Conservation (phyloP, 164 flowering plant genomes). For the Aristolochia fimbriata region DNA sequence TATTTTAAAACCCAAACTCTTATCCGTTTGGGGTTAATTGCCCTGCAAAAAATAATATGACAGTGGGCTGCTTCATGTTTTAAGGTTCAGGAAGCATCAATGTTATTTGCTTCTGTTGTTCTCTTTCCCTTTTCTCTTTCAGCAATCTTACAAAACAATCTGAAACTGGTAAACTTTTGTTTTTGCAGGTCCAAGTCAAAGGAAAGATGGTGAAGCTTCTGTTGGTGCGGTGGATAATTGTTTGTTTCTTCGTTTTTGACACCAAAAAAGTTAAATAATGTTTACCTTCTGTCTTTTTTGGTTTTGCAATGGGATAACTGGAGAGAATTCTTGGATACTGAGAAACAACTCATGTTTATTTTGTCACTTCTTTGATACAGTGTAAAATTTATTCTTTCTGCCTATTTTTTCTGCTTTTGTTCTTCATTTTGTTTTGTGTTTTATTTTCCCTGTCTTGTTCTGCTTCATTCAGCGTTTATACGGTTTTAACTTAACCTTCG, state of each 20-base stretch:
- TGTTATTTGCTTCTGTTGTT: neutral
- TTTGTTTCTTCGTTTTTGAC: constrained; percentile 1
- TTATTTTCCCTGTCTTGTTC: no score
- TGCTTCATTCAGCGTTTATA: no score
- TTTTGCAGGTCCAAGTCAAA: constrained; percentile 46
- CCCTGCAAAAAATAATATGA: no score
- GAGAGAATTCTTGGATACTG: constrained; percentile 6
- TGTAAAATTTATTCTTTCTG: constrained; percentile 22
- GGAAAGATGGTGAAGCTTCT: constrained; percentile 52
- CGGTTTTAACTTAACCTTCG: no score
- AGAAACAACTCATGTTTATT: constrained; percentile 7
- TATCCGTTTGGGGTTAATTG: no score
- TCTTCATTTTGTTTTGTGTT: no score
- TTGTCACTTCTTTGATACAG: constrained; percentile 22
- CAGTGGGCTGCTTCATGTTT: no score
- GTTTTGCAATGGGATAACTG: constrained; percentile 2
- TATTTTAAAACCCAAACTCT: no score
- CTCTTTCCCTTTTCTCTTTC: neutral
- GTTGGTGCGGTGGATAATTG: neutral
- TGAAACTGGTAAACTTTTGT: neutral
- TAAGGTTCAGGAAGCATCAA: neutral
- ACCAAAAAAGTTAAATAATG: constrained; percentile 4
- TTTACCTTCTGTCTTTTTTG: neutral
- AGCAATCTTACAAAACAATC: neutral
- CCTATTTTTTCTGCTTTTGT: no score